These are phyloP conservation scores for Apiospora marii DNA, from an alignment of 2,329 filamentous ascomycete genomes.

Conservation along the genomic window DNA sequence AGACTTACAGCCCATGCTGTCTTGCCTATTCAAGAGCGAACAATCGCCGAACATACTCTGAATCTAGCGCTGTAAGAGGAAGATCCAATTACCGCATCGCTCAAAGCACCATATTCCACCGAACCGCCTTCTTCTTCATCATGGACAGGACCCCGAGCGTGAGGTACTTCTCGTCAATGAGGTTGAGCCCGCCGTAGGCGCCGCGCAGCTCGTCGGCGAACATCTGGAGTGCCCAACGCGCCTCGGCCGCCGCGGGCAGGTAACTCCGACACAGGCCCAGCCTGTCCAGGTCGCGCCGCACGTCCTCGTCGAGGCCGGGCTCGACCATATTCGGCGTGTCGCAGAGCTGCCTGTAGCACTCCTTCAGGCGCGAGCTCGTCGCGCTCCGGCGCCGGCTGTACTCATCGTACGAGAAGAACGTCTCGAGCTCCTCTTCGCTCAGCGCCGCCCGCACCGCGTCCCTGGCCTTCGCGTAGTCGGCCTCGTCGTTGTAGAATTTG, in stretches of 20 bases:
- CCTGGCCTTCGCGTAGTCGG: conserved; percentile 12
- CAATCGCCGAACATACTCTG: background rate
- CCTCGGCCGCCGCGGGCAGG: conserved; percentile 35
- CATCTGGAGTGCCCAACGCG: conserved; percentile 47
- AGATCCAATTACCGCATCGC: background rate
- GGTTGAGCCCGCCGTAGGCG: conserved; percentile 44
- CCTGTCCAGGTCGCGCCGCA: conserved; percentile 25
- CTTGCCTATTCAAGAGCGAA: no score
- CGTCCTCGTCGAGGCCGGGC: conserved; percentile 37
- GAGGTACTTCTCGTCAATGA: conserved; percentile 49
- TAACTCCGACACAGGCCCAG: conserved; percentile 27
- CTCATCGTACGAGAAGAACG: conserved; percentile 47
- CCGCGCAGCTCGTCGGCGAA: conserved; percentile 44
- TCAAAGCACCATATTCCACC: conserved; percentile 50
- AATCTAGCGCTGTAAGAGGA: background rate
- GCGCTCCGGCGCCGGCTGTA: conserved; percentile 43
- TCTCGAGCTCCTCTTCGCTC: conserved; percentile 29
- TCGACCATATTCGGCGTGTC: conserved; percentile 34
- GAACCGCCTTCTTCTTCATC: conserved; percentile 49
- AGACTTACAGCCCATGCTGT: background rate
- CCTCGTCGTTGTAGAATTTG: background rate
- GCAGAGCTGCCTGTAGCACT: conserved; percentile 39
- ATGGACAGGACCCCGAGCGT: conserved; percentile 48
- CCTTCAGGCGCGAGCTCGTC: conserved; percentile 29
- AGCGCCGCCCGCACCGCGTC: background rate